Evolutionary conservation across 306 rosid genomes (phyloP).

Genomic region (Quercus parvula): DNA sequence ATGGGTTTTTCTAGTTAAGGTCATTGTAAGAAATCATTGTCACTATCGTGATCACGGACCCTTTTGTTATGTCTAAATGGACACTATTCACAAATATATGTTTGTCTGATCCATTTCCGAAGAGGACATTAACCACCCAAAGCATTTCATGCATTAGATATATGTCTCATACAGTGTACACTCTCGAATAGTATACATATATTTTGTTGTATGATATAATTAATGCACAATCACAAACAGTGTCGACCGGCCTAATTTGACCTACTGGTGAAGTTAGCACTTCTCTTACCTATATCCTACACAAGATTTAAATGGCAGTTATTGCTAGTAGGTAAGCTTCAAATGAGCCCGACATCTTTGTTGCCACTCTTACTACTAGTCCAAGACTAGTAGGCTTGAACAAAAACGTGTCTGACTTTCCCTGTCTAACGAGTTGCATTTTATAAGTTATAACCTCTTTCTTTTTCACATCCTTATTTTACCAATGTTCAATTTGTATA

Average conservation of each 20-base stretch:
- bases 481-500: conserved; percentile 9
- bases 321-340: conserved; percentile 59
- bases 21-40: conserved; percentile 23
- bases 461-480: background rate
- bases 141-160: too few species aligned
- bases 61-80: background rate
- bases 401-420: too few species aligned
- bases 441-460: background rate
- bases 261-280: conserved; percentile 34
- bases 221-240: background rate
- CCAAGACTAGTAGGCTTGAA: background rate
- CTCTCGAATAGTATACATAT: too few species aligned
- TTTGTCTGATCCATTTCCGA: background rate
- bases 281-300: conserved; percentile 48
- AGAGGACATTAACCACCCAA: too few species aligned
- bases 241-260: background rate
- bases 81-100: background rate
- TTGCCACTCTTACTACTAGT: too few species aligned
- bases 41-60: conserved; percentile 8
- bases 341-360: conserved; percentile 47
- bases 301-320: conserved; percentile 55
- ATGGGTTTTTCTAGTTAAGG: conserved; percentile 1
- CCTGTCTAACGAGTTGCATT: background rate
- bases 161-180: too few species aligned
- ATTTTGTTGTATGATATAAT: too few species aligned